Conservation (phyloP, 768 basidiomycete species). For the Tephrocybe sp. region DNA sequence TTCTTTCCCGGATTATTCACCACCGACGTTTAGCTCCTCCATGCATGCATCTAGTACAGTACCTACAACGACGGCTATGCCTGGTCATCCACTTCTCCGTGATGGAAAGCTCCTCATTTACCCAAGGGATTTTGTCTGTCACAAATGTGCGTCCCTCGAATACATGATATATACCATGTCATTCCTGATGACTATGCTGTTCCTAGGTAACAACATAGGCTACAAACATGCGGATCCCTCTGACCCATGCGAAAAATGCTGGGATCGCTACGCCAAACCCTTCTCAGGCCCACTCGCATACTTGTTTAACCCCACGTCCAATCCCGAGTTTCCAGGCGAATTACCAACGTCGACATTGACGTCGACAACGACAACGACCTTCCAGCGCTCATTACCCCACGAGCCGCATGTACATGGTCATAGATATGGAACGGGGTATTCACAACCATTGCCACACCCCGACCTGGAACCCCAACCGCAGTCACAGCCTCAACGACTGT, state of each 20-base stretch:
- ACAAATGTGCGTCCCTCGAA: conserved; percentile 53
- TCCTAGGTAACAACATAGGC: conserved; percentile 66
- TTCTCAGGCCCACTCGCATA: conserved; percentile 62
- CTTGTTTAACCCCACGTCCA: conserved; percentile 21
- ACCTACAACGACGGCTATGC: conserved; percentile 60
- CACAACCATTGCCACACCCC: not conserved
- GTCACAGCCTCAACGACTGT: not conserved
- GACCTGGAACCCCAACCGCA: not conserved
- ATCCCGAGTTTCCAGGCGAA: too few relatives aligned
- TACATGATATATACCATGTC: not conserved
- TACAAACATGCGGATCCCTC: conserved; percentile 68
- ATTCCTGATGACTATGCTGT: not conserved
- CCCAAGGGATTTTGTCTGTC: conserved; percentile 57
- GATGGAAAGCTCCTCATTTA: conserved; percentile 67
- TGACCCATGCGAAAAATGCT: conserved; percentile 71
- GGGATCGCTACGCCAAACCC: conserved; percentile 62
- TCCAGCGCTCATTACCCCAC: conserved; percentile 36
- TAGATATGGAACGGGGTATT: conserved; percentile 5
- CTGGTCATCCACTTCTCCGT: conserved; percentile 66
- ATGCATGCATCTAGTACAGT: conserved; percentile 25
- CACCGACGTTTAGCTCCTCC: not conserved
- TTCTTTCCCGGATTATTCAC: too few relatives aligned
- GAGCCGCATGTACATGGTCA: conserved; percentile 19
- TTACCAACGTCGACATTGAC: not conserved
- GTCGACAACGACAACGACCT: conserved; percentile 17